Base-by-base conservation (phyloP, 164 flowering plant genomes). In the Nymphaea colorata region DNA sequence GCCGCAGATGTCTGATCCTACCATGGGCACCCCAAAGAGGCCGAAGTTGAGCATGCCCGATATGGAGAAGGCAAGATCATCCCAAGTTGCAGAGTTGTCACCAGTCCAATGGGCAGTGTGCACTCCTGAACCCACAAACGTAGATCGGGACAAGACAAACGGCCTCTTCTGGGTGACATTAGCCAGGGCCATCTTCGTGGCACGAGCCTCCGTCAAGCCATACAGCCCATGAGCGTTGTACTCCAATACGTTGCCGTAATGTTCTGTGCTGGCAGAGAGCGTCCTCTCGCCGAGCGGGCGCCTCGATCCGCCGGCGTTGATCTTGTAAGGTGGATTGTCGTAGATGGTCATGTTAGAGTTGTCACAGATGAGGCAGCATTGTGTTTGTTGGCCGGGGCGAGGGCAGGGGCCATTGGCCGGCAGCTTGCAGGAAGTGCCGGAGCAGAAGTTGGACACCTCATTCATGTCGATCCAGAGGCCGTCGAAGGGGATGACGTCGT, bases 391-490 rank as follows among this genome's bases (percentile, higher is more conserved):
- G 14, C 15, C n/a, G 8, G 63, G 63, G 41, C 63, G 63, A 5
- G 63, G 63, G 63, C 63, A 61, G 17, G 41, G 63, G 41, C 53
- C 10, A 45, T 16, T 51, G 42, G 81, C 82, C 6, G 63, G 65
- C 2, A 84, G 69, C 3, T 72, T 68, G 15, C 63, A 61, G 41
- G 41, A 25, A 6, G 63, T 61, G 63, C 63, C 63, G 4, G 82
- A 55, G 4, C 79, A 77, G 76, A 89, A 91, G 69, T 87, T 91
- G 47, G 98, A 82, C 55, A 81, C 3, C 75, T 92, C 98, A 70
- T 92, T 92, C 98, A 92, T 92, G 77, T 92, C 98, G 69, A 90
- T 72, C 98, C 96, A 92, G 15, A 91, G 82, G 41, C 98, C 98
- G 69, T 92, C 96, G 45, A 88, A 41, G 4, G 85, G 85, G 60